phyloP scores from a whole-genome alignment of 306 rosid species.

The Cicer chorassanicum region DNA sequence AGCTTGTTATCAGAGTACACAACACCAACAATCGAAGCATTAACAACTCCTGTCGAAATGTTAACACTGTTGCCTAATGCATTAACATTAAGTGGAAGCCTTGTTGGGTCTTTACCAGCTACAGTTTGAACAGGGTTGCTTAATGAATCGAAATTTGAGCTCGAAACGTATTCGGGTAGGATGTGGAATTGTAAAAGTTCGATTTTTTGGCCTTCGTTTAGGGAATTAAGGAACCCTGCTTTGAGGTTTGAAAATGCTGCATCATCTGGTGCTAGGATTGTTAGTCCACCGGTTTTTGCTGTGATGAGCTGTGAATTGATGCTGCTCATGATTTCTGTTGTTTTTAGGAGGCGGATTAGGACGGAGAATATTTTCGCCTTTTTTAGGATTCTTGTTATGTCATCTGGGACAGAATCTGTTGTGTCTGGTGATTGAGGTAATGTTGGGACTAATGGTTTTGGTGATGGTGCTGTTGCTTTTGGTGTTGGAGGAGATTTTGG shows the following conservation, averaged over 20 bases:
- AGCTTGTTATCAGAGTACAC: conserved; percentile 59
- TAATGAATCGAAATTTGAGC: conserved; percentile 46
- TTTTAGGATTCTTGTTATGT: conserved; percentile 46
- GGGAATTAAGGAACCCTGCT: conserved; percentile 50
- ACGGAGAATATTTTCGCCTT: conserved; percentile 48
- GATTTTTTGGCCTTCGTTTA: conserved; percentile 42
- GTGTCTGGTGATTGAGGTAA: conserved; percentile 47
- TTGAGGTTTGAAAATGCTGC: conserved; percentile 44
- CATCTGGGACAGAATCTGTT: conserved; percentile 43
- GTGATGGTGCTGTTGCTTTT: conserved; percentile 37
- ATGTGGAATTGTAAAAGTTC: conserved; percentile 52
- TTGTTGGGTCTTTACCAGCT: conserved; percentile 43
- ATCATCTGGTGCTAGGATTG: conserved; percentile 49
- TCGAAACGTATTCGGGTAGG: conserved; percentile 37
- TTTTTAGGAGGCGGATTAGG: conserved; percentile 49
- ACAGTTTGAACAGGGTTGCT: conserved; percentile 51
- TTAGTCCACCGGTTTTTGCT: conserved; percentile 45
- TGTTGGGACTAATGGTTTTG: conserved; percentile 50
- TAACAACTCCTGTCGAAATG: conserved; percentile 66
- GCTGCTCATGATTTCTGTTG: conserved; percentile 52
- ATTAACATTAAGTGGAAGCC: conserved; percentile 55
- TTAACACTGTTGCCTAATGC: conserved; percentile 59
- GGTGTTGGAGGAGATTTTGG: conserved; percentile 37
- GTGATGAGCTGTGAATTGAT: conserved; percentile 55
- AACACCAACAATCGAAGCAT: conserved; percentile 55